Evolutionary conservation across 805 yeast species (phyloP), one percentile per base, ranked within the genome.

Genomic region (Lipomyces spencermartinsiae): DNA sequence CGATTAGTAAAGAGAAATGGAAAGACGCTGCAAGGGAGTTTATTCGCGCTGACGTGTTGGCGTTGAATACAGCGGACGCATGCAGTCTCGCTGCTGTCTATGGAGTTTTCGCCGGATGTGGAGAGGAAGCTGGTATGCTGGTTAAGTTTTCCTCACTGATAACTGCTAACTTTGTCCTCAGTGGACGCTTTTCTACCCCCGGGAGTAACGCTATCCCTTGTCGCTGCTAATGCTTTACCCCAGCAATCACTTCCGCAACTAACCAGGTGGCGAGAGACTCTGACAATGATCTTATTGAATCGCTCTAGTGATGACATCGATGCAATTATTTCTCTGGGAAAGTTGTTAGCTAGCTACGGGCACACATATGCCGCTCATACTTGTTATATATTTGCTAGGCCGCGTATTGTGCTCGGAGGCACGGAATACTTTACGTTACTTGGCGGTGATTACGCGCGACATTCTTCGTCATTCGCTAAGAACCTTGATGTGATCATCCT

Each of bases 1-100:
- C 91, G 19, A 79, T 87, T 34, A 89, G 95, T 1, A 84, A 85
- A 25, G 88, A 86, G 2, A 81, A 82, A 51, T 89, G 90, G 85
- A 78, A 85, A 4, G 78, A 80, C 43, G 84, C 89, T 1, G 88
- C 89, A 5, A 82, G 87, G 10, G 86, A 83, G 63, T 91, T 87
- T 75, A 83, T 85, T 55, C 83, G 72, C 59, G 85, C 80, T 70
- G 87, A 80, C 69, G 81, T 77, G 73, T 79, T 77, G 73, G 78
- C 79, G 66, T 78, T 80, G 61, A 80, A 76, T 2, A 73, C 76
- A 8, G 76, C 76, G n/a, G 75, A 78, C 35, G 76, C 78, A 4
- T 79, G 80, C 64, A 77, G 83, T 63, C 75, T 87, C 56, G 88
- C 91, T 0, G 76, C 87, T 6, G 77, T 89, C 33, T 86, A 90